These are phyloP conservation scores for Ulvella scutata DNA, from an alignment of 139 green algal genomes.

Conservation along the genomic window DNA sequence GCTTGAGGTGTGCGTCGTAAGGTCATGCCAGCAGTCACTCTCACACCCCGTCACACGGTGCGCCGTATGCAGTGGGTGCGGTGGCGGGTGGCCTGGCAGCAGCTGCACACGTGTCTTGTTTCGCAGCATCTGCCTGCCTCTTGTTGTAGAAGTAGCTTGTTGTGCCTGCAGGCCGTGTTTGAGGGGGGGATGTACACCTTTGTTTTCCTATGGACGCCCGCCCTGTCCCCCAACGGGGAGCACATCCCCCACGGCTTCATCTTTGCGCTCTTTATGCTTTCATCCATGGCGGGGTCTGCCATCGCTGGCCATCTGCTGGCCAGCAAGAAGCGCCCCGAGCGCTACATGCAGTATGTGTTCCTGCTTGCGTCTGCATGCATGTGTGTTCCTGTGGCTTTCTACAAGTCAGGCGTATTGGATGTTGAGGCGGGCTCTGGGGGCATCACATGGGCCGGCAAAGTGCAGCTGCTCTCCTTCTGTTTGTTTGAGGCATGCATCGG, in stretches of 20 bases:
- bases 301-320: slow-evolving; percentile 37
- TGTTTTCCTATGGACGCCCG: slow-evolving; percentile 95
- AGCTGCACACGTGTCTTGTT: too few species aligned
- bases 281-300: slow-evolving; percentile 73
- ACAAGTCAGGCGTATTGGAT: neutral
- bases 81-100: too few species aligned
- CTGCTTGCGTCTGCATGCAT: slow-evolving; percentile 7
- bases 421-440: neutral
- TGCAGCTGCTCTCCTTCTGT: slow-evolving; percentile 84
- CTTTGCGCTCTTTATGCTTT: slow-evolving; percentile 92
- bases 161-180: slow-evolving; percentile 79
- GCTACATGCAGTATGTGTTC: slow-evolving; percentile 45
- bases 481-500: slow-evolving; percentile 77
- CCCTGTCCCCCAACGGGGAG: slow-evolving; percentile 66
- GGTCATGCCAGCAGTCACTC: too few species aligned
- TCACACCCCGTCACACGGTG: too few species aligned
- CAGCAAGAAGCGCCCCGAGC: slow-evolving; percentile 17
- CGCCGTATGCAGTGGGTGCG: too few species aligned
- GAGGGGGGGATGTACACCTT: slow-evolving; percentile 97
- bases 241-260: slow-evolving; percentile 89
- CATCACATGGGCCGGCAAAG: slow-evolving; percentile 40
- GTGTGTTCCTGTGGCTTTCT: slow-evolving; percentile 31
- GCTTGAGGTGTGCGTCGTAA: too few species aligned
- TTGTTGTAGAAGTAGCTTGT: too few species aligned
- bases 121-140: too few species aligned